Evolutionary conservation across 2,329 filamentous ascomycete species (phyloP).

Genomic region (Elsinoe australis): DNA sequence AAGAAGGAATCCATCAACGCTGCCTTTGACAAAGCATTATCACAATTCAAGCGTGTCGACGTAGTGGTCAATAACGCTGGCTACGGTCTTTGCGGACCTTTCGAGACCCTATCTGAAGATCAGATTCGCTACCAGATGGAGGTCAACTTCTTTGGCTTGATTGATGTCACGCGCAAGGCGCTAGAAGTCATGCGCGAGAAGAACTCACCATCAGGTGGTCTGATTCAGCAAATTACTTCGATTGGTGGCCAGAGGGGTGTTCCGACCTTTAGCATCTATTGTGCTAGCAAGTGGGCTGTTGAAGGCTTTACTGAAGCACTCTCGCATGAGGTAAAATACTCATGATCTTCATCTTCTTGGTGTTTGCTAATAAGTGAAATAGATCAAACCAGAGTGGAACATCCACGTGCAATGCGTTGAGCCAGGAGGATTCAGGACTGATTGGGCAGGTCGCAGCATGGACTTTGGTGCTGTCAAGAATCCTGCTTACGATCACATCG

Average conservation of each 20-base stretch:
- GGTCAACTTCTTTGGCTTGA: slow-evolving; percentile 52
- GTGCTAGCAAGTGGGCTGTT: slow-evolving; percentile 40
- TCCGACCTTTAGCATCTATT: slow-evolving; percentile 37
- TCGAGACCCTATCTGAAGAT: slow-evolving; percentile 45
- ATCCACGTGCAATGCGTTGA: slow-evolving; percentile 42
- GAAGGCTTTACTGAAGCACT: slow-evolving; percentile 43
- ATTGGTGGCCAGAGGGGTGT: slow-evolving; percentile 43
- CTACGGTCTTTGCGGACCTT: slow-evolving; percentile 47
- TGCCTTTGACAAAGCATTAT: slow-evolving; percentile 39
- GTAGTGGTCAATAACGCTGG: slow-evolving; percentile 57
- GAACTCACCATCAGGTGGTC: slow-evolving; percentile 41
- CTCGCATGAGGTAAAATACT: slow-evolving; percentile 12
- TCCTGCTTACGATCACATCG: slow-evolving; percentile 43
- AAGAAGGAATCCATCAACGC: slow-evolving; percentile 37
- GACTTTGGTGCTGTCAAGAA: slow-evolving; percentile 39
- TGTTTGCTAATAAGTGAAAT: slow-evolving; percentile 19
- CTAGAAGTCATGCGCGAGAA: slow-evolving; percentile 39
- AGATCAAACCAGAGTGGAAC: slow-evolving; percentile 42
- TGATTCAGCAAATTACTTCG: slow-evolving; percentile 50
- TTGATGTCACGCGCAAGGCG: slow-evolving; percentile 45
- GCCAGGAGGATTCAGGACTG: slow-evolving; percentile 41
- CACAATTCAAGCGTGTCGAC: slow-evolving; percentile 50
- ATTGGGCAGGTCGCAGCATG: slow-evolving; percentile 42
- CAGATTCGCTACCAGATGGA: slow-evolving; percentile 49
- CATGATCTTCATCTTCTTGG: background rate